Base-by-base conservation (phyloP, 371 early-diverging fungal genomes). In the Mucor irregularis region DNA sequence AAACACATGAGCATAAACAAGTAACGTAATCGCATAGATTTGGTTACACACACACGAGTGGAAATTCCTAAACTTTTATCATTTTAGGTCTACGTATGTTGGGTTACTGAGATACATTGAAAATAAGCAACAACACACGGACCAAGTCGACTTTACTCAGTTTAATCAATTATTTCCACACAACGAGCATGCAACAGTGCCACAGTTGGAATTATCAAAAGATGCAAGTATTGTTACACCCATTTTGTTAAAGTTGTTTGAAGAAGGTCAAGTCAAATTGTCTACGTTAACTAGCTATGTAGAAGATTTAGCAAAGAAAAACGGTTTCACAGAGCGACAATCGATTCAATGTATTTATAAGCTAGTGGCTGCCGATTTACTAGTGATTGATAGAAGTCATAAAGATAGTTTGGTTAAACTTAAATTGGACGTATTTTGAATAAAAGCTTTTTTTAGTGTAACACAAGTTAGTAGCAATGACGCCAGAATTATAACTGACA, bases 331-430 rank as follows among this genome's bases (percentile, higher is more conserved):
- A 17, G 45, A 44, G 21, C 45, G 28, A 44, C 26, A 44, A 44
- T 25, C 45, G 14, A 44, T 44, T 0, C 45, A 44, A 16, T 25
- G 26, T 17, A 51, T 51, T 21, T 39, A 51, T 29, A 51, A 26
- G 13, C 14, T 51, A 13, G 51, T 37, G 3, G 51, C 39, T n/a
- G 26, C 28, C 29, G 37, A 29, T 13, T 29, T 51, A 25, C 29
- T 39, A 11, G 10, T 28, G 16, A 51, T 51, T 39, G 51, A 51
- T 51, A 26, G 51, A 1, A 19, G 29, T 1, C 42, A 53, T 43
- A 53, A 43, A 17, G 51, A 51, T 10, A 51, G 39, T 39, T 7
- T 51, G 13, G 51, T 51, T 13, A 51, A 19, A 29, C 19, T 39
- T 10, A 42, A 42, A 14, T 42, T 42, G 42, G 10, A 30, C 5